Percentiles rank a stretch among this genome's conserved stretches.
phyloP scores from a whole-genome alignment of 495 filamentous ascomycete species.

The Hypoxylon lienhwacheense region DNA sequence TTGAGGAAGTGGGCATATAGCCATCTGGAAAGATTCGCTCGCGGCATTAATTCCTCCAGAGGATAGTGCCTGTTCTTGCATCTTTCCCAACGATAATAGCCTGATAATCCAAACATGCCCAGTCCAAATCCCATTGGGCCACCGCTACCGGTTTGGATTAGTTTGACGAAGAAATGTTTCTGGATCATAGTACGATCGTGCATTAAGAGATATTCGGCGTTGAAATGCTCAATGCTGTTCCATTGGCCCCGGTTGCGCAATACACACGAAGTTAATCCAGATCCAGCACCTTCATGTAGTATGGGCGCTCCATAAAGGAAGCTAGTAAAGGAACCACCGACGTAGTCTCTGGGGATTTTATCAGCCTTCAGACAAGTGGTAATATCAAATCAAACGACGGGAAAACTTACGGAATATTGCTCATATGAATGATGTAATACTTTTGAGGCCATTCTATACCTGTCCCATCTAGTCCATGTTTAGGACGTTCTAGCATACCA shows the following conservation, averaged over 20 bases:
- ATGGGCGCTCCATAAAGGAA: conserved; percentile 42
- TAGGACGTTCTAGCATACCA: conserved; percentile 29
- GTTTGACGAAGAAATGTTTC: conserved; percentile 28
- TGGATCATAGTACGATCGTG: conserved; percentile 19
- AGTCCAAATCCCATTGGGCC: background rate
- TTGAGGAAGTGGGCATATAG: conserved; percentile 42
- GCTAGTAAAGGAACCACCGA: conserved; percentile 39
- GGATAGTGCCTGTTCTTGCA: background rate
- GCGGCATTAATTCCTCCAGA: conserved; percentile 26
- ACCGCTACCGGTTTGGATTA: too few relatives aligned
- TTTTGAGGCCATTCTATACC: conserved; percentile 32
- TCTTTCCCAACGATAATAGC: conserved; percentile 30
- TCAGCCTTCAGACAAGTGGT: background rate
- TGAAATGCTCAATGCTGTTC: conserved; percentile 22
- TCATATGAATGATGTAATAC: conserved; percentile 45
- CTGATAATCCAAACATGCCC: background rate
- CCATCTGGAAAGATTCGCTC: conserved; percentile 36
- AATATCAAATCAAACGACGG: background rate
- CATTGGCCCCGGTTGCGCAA: conserved; percentile 31
- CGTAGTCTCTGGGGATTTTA: conserved; percentile 37
- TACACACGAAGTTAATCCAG: conserved; percentile 30
- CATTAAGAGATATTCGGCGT: conserved; percentile 37
- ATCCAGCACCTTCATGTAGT: conserved; percentile 20
- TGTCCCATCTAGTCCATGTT: background rate
- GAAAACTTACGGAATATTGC: conserved; percentile 45